phyloP scores from a whole-genome alignment of 2,329 filamentous ascomycete species.

The Hypoxylon sp. region DNA sequence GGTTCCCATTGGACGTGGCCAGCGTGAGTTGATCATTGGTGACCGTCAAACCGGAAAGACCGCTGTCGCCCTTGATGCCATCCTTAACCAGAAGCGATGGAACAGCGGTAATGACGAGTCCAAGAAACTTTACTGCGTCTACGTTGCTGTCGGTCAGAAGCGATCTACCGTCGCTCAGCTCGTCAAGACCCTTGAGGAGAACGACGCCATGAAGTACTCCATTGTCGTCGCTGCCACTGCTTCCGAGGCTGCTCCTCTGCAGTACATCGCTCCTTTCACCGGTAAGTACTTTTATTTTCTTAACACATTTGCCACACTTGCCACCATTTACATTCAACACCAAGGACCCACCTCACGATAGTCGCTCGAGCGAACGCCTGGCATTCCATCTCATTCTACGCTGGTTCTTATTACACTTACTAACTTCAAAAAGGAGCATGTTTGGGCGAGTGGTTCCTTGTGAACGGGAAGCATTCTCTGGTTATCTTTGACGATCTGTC shows the following conservation, averaged over 20 bases:
- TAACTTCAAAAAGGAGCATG: slow-evolving; percentile 49
- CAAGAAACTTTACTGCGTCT: slow-evolving; percentile 99
- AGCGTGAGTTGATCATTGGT: slow-evolving; percentile 99
- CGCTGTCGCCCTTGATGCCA: slow-evolving; percentile 96
- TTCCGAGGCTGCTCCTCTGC: slow-evolving; percentile 94
- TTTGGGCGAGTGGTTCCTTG: slow-evolving; percentile 82
- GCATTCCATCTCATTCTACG: not conserved
- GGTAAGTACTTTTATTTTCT: slow-evolving; percentile 62
- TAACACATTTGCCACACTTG: too few relatives aligned
- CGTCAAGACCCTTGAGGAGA: slow-evolving; percentile 99
- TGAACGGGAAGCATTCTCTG: slow-evolving; percentile 86
- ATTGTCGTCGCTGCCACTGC: slow-evolving; percentile 95
- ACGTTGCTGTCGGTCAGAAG: slow-evolving; percentile 99
- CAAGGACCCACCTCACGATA: not conserved
- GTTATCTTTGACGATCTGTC: slow-evolving; percentile 96
- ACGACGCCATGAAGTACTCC: slow-evolving; percentile 99
- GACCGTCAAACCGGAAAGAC: slow-evolving; percentile 99
- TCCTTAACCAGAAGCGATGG: slow-evolving; percentile 99
- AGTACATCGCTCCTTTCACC: slow-evolving; percentile 95
- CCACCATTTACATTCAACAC: too few relatives aligned
- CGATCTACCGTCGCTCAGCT: slow-evolving; percentile 99
- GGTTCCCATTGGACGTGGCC: slow-evolving; percentile 99
- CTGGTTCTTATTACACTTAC: not conserved
- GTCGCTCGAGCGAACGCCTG: not conserved
- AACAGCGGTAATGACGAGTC: slow-evolving; percentile 88